Evolutionary conservation across 1,139 yeast species (phyloP), one percentile per base, ranked within the genome.

Genomic region (Martiniozyma asiatica): DNA sequence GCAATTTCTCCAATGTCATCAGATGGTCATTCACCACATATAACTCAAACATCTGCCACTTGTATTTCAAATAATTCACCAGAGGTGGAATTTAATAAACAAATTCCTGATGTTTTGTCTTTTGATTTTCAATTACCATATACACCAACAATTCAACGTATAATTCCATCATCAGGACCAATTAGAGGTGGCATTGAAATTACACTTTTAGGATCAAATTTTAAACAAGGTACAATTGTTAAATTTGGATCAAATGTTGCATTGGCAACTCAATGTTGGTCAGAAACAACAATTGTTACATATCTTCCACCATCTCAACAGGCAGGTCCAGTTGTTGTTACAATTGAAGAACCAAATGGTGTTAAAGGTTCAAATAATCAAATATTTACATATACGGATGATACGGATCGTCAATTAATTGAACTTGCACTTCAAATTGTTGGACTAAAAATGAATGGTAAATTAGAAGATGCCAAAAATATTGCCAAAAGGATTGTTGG

Each of bases 161-260:
- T 89, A 10, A 85, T 89, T 35, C 98, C 98, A 1, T 78, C 93
- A 0, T 93, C 81, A 53, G 98, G 98, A 2, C 93, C 96, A 7
- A 68, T 84, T 13, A 69, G 94, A 43, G 98, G 98, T 39, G 98
- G 98, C 26, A 79, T 85, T 25, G 98, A 89, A 50, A 82, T 89
- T 6, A 89, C 97, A 0, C 59, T 89, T 27, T 61, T 89, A 26
- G 98, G 98, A 4, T 68, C 74, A 34, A 82, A 85, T 39, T 87
- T 89, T 61, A 73, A 75, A 35, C 80, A 81, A 10, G 94, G 93
- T 2, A 62, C 85, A 39, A 61, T 65, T 22, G 94, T 87, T 14
- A 77, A 79, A 51, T 89, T 89, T 56, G 98, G 98, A 27, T 72
- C 80, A 6, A 76, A 74, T 48, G 64, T 68, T 39, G 92, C 96